Percentiles rank a stretch among this genome's conserved stretches.
Conservation (phyloP, 2,329 filamentous ascomycete genomes). For the Colletotrichum cordylinicola region DNA sequence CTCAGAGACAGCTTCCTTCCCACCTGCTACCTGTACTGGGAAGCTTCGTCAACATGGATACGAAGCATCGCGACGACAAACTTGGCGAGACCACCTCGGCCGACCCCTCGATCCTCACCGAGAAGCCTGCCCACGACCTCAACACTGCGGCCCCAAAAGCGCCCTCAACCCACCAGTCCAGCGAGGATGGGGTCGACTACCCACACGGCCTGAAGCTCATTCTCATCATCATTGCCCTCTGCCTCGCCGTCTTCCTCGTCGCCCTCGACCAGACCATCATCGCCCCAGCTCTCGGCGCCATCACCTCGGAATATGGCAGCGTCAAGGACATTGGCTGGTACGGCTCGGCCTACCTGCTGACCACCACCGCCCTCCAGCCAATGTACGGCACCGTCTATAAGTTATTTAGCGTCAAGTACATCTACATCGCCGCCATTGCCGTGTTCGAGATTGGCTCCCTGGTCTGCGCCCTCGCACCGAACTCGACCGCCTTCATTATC, state of each 20-base stretch:
- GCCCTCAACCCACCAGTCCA: neutral
- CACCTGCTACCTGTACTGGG: neutral
- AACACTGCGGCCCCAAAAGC: neutral
- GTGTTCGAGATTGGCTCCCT: slow-evolving; percentile 51
- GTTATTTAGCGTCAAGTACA: slow-evolving; percentile 53
- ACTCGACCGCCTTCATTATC: slow-evolving; percentile 54
- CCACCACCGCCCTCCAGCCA: slow-evolving; percentile 54
- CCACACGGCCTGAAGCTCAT: slow-evolving; percentile 43
- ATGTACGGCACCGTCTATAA: slow-evolving; percentile 57
- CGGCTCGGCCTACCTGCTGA: slow-evolving; percentile 54
- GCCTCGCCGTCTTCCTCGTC: slow-evolving; percentile 53
- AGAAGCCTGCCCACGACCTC: neutral
- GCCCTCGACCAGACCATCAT: slow-evolving; percentile 57
- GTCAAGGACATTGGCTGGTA: slow-evolving; percentile 60
- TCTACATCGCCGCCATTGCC: slow-evolving; percentile 48
- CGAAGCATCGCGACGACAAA: neutral
- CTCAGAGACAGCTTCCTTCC: neutral
- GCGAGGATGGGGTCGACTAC: slow-evolving; percentile 34
- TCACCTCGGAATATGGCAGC: slow-evolving; percentile 49
- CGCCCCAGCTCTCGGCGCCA: slow-evolving; percentile 57
- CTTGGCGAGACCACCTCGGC: neutral
- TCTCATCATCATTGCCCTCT: slow-evolving; percentile 49
- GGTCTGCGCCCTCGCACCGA: slow-evolving; percentile 49
- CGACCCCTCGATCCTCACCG: slow-evolving; percentile 1
- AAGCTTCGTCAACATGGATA: neutral